A percentile compares a stretch with the other conserved stretches of the same genome.
Evolutionary conservation across 2,329 filamentous ascomycete species (phyloP).

Genomic region (Tricladium varicosporioides): DNA sequence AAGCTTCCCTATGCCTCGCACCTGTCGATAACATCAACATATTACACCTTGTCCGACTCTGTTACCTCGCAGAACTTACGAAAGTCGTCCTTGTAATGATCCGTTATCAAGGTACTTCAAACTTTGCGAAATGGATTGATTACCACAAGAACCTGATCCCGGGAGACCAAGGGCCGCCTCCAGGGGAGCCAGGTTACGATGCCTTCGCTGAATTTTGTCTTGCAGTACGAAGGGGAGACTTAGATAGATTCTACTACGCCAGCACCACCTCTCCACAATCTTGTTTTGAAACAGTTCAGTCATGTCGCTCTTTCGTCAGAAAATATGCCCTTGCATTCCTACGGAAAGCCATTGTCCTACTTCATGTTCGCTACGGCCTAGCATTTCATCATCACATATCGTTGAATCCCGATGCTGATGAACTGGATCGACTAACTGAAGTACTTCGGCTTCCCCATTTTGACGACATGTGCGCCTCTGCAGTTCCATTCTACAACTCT

Average conservation of each 20-base stretch:
- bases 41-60: conserved; percentile 76
- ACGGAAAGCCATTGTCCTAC: conserved; percentile 77
- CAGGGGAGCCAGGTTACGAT: conserved; percentile 11
- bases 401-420: conserved; percentile 63
- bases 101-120: conserved; percentile 49
- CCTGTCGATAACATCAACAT: conserved; percentile 70
- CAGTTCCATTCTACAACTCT: conserved; percentile 2
- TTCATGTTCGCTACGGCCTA: conserved; percentile 85
- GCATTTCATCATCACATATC: conserved; percentile 75
- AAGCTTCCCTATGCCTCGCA: conserved; percentile 70
- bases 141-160: conserved; percentile 2
- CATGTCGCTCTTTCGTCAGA: conserved; percentile 61
- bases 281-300: conserved; percentile 50
- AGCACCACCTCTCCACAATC: conserved; percentile 54
- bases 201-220: conserved; percentile 28
- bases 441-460: conserved; percentile 74
- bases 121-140: conserved; percentile 43
- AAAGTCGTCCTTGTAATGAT: conserved; percentile 68
- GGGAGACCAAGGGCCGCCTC: background rate
- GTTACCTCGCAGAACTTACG: conserved; percentile 87
- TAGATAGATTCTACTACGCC: conserved; percentile 25
- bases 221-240: conserved; percentile 14
- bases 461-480: conserved; percentile 65
- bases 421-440: conserved; percentile 78
- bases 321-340: conserved; percentile 90